Evolutionary conservation across 176 grass and related monocot genomes (phyloP).

Genomic region (Carex myosuroides): DNA sequence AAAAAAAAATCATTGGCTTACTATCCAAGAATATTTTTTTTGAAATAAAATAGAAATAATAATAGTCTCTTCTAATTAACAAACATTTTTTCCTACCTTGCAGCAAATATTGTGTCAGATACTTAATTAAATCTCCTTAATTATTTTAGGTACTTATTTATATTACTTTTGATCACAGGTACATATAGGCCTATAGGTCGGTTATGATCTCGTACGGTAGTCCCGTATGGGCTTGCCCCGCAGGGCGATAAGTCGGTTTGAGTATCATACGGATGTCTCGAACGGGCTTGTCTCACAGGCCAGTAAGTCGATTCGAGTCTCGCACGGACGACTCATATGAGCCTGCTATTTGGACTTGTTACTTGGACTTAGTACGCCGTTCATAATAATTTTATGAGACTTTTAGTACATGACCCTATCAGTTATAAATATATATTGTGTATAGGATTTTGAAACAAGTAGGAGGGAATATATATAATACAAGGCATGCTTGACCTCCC

Average conservation of each 20-base stretch:
- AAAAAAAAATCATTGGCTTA: not conserved
- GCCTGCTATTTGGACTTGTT: too few species aligned
- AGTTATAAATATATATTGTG: not conserved
- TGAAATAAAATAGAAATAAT: not conserved
- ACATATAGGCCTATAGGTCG: too few species aligned
- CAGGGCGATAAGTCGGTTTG: too few species aligned
- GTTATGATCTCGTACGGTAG: too few species aligned
- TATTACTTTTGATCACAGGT: not conserved
- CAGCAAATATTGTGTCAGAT: not conserved
- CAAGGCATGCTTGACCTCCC: constrained; percentile 21
- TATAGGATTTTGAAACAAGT: not conserved
- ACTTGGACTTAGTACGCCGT: too few species aligned
- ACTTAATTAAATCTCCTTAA: not conserved
- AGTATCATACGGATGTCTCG: too few species aligned
- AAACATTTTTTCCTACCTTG: not conserved
- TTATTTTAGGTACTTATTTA: not conserved
- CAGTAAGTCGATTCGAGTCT: too few species aligned
- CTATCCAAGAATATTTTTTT: not conserved
- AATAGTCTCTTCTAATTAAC: not conserved
- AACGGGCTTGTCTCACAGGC: too few species aligned
- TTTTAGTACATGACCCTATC: too few species aligned
- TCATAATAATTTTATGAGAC: too few species aligned
- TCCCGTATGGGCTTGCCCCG: too few species aligned
- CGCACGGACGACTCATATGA: too few species aligned
- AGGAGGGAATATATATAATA: constrained; percentile 8